Conservation (phyloP, 768 basidiomycete species). For the Boletus pseudo-olivaceus region DNA sequence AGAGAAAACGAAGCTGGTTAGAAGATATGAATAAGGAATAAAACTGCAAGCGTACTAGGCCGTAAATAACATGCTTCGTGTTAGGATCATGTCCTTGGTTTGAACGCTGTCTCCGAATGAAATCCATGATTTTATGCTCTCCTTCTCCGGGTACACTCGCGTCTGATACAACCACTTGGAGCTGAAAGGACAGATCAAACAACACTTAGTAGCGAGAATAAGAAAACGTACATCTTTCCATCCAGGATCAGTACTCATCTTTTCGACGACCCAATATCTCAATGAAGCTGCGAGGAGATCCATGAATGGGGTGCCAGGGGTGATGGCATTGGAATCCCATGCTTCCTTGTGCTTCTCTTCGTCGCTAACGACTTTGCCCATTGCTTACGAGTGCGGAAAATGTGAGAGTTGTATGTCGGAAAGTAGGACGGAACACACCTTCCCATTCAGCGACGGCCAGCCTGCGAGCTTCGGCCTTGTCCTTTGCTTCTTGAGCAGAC, state of each 20-base stretch:
- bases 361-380: slow-evolving; percentile 84
- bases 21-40: not conserved
- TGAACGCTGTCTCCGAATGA: slow-evolving; percentile 83
- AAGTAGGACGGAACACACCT: slow-evolving; percentile 42
- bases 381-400: slow-evolving; percentile 49
- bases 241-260: slow-evolving; percentile 91
- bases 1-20: slow-evolving; percentile 9
- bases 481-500: slow-evolving; percentile 89
- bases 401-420: not conserved
- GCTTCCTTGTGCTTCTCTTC: slow-evolving; percentile 79
- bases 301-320: slow-evolving; percentile 99
- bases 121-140: slow-evolving; percentile 99
- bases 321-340: slow-evolving; percentile 99
- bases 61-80: slow-evolving; percentile 95
- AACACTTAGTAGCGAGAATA: not conserved
- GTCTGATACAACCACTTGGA: slow-evolving; percentile 96
- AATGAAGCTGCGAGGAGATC: slow-evolving; percentile 81
- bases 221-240: slow-evolving; percentile 76
- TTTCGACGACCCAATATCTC: slow-evolving; percentile 94
- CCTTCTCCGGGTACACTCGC: slow-evolving; percentile 97
- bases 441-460: slow-evolving; percentile 85
- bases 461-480: slow-evolving; percentile 84
- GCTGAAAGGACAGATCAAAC: slow-evolving; percentile 39
- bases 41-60: slow-evolving; percentile 57
- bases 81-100: slow-evolving; percentile 93